A percentile compares a stretch with the other conserved stretches of the same genome.
phyloP scores from a whole-genome alignment of 78 protist species.

The Dictyostelium brefeldianum region DNA sequence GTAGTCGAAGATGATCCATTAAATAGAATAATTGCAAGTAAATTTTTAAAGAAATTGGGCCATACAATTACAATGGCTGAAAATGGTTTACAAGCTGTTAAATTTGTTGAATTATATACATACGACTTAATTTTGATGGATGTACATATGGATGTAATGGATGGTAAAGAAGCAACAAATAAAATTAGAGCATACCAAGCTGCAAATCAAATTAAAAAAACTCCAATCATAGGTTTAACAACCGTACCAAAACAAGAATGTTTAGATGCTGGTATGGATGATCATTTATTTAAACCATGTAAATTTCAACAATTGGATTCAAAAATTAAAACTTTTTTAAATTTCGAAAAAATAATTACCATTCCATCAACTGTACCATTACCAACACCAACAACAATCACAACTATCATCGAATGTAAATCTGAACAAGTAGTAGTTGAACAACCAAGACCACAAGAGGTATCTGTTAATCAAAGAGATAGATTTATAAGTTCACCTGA shows the following conservation, averaged over 20 bases:
- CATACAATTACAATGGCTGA: constrained; percentile 46
- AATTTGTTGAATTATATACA: neutral
- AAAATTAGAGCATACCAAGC: constrained; percentile 51
- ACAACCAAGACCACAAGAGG: neutral
- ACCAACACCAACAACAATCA: neutral
- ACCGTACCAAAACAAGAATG: constrained; percentile 32
- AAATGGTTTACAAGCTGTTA: constrained; percentile 52
- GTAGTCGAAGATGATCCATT: constrained; percentile 67
- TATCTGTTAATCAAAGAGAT: neutral
- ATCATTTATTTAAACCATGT: constrained; percentile 56
- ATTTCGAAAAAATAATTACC: neutral
- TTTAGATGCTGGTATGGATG: constrained; percentile 63
- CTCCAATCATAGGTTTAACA: constrained; percentile 54
- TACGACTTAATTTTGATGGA: constrained; percentile 69
- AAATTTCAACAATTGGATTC: constrained; percentile 30
- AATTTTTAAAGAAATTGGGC: constrained; percentile 34
- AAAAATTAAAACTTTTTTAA: constrained; percentile 11
- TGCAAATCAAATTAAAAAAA: neutral
- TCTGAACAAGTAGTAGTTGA: neutral
- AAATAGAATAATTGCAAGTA: constrained; percentile 37
- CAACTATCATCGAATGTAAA: neutral
- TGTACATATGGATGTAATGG: constrained; percentile 64
- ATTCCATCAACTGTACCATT: neutral
- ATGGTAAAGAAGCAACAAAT: constrained; percentile 45
- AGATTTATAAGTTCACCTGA: constrained; percentile 3